Base-by-base conservation (phyloP, 257 asterid species). In the Petunia axillaris region DNA sequence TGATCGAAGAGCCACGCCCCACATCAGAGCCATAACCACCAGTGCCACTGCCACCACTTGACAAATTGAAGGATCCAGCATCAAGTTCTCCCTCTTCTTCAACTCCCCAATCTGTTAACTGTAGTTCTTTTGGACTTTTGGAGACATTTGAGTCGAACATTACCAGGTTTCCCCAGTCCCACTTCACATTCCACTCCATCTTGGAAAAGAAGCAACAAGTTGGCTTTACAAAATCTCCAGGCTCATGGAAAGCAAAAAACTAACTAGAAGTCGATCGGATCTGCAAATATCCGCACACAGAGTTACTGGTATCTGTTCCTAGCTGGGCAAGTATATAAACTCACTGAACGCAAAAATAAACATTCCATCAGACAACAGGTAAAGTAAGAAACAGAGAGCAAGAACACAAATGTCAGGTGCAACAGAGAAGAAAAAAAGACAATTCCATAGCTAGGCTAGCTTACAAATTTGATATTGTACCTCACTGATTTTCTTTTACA, bases 111-210 rank as follows among this genome's bases (percentile, higher is more conserved):
- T 91, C 98, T 4, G 88, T 87, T 74, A 89, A 64, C 65, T 89
- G 97, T 81, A 90, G 84, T 89, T 88, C 90, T 87, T 85, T 90
- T 13, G 94, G 85, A 82, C 88, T 85, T 79, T 87, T 93, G 52
- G 84, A 84, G 37, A 89, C 80, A 84, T 91, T 91, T 36, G 96
- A 84, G 80, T 91, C 88, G 64, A 82, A 87, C 39, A 84, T 79
- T 41, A 80, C 91, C 43, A 89, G 70, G 86, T 88, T 89, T 62
- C 88, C 94, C 92, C 92, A 93, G 73, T 87, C 98, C 93, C 96
- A 93, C 88, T 88, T 91, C 3, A 90, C 75, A 85, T 79, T 88
- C 92, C 94, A 91, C 88, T 93, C 98, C 96, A 92, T 93, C 87
- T 86, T 93, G 46, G 35, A 13, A 52, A 73, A 59, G 75, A 82